Evolutionary conservation across 768 basidiomycete species (phyloP).

Genomic region (Naematelia aurantialba): DNA sequence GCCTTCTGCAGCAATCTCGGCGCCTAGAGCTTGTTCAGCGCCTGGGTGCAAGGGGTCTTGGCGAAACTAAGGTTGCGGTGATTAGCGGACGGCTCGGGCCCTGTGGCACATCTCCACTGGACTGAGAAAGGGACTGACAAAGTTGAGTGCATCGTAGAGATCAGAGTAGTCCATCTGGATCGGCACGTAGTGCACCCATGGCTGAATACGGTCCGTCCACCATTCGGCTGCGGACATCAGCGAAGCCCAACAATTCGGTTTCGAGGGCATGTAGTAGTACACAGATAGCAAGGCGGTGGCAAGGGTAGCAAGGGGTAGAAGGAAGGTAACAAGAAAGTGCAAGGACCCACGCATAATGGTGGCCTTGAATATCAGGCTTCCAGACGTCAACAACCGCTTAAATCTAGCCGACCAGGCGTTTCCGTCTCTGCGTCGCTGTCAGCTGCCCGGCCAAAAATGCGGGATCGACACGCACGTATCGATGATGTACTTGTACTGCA

Average conservation of each 20-base stretch:
- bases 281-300: no score
- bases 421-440: constrained; percentile 29
- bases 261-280: no score
- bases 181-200: constrained; percentile 49
- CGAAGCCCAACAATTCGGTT: no score
- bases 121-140: constrained; percentile 24
- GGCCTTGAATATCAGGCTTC: constrained; percentile 43
- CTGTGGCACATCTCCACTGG: background rate
- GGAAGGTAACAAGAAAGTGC: background rate
- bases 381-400: constrained; percentile 40
- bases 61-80: constrained; percentile 19
- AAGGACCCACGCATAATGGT: constrained; percentile 45
- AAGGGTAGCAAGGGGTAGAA: no score
- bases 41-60: constrained; percentile 15
- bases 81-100: background rate
- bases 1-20: constrained; percentile 39
- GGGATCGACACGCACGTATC: constrained; percentile 35
- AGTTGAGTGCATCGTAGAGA: constrained; percentile 40
- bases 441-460: background rate
- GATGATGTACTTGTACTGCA: constrained; percentile 43
- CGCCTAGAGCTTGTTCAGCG: constrained; percentile 31
- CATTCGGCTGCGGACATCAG: constrained; percentile 35
- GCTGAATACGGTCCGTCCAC: constrained; percentile 48
- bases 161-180: constrained; percentile 44
- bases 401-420: constrained; percentile 50